phyloP scores from a whole-genome alignment of 805 yeast genomes.

The Barnettozyma salicaria region DNA sequence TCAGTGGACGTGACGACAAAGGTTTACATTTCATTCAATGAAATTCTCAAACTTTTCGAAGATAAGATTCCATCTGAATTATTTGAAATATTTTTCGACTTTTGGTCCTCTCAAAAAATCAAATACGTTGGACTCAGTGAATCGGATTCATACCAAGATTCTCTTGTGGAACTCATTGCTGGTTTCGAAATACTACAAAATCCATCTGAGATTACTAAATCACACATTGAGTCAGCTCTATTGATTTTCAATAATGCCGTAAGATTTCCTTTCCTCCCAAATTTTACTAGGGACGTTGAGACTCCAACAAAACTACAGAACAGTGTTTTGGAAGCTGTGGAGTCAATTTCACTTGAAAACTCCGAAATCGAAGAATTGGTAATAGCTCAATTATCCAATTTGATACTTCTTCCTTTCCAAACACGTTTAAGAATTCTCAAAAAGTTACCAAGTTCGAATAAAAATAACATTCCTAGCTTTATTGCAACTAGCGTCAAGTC shows the following conservation, averaged over 20 bases:
- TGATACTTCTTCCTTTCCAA: conserved; percentile 55
- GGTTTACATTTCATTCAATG: conserved; percentile 49
- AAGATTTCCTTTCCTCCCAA: conserved; percentile 68
- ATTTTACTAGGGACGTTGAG: conserved; percentile 44
- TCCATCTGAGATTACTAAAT: conserved; percentile 28
- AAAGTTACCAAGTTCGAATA: conserved; percentile 40
- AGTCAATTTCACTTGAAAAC: conserved; percentile 25
- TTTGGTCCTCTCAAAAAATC: conserved; percentile 44
- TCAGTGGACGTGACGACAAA: conserved; percentile 49
- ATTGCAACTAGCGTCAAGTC: conserved; percentile 50
- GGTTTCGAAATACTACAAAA: conserved; percentile 45
- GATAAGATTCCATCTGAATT: conserved; percentile 28
- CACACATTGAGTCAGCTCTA: conserved; percentile 44
- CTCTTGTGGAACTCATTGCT: conserved; percentile 48
- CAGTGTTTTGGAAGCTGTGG: conserved; percentile 47
- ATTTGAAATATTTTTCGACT: conserved; percentile 37
- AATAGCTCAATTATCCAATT: conserved; percentile 47
- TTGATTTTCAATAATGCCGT: conserved; percentile 58
- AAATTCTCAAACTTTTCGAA: conserved; percentile 36
- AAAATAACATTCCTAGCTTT: conserved; percentile 52
- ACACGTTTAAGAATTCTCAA: conserved; percentile 50
- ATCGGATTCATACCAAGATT: conserved; percentile 47
- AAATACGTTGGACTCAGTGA: conserved; percentile 36
- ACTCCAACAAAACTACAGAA: conserved; percentile 61
- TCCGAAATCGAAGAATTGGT: conserved; percentile 39